A percentile compares a stretch with the other conserved stretches of the same genome.
Conservation (phyloP, 2,329 filamentous ascomycete genomes). For the Tympanopsis confertula region DNA sequence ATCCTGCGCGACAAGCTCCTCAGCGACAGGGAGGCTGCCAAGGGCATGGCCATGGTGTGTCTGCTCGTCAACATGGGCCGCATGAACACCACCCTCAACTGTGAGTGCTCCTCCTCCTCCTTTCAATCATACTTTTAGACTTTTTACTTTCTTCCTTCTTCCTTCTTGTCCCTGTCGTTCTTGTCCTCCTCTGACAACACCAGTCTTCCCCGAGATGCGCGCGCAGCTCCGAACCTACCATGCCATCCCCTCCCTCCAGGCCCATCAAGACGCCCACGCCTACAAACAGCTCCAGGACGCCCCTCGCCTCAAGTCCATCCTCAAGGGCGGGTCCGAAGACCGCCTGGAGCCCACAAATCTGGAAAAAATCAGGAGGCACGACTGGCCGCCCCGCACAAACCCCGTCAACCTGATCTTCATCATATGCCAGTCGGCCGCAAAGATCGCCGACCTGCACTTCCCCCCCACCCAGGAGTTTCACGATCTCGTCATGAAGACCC, state of each 20-base stretch:
- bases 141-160: not conserved
- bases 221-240: slow-evolving; percentile 95
- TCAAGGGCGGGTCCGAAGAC: slow-evolving; percentile 93
- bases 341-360: slow-evolving; percentile 70
- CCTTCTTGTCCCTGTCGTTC: not conserved
- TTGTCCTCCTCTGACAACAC: slow-evolving; percentile 6
- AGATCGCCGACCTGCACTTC: slow-evolving; percentile 89
- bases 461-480: slow-evolving; percentile 79
- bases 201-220: slow-evolving; percentile 98
- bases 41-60: slow-evolving; percentile 99
- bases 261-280: slow-evolving; percentile 83
- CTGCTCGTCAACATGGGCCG: slow-evolving; percentile 90
- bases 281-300: slow-evolving; percentile 98
- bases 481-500: slow-evolving; percentile 85
- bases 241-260: slow-evolving; percentile 90
- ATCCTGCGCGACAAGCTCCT: slow-evolving; percentile 93
- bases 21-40: slow-evolving; percentile 79
- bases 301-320: slow-evolving; percentile 85
- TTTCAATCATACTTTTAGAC: slow-evolving; percentile 1
- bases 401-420: slow-evolving; percentile 96
- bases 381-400: slow-evolving; percentile 71
- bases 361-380: slow-evolving; percentile 62
- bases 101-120: slow-evolving; percentile 35
- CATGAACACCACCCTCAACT: slow-evolving; percentile 98
- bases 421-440: slow-evolving; percentile 77